Percentiles rank a stretch among this genome's conserved stretches.
These are phyloP conservation scores for Mucor mucedo DNA, from an alignment of 371 early-diverging fungal species.

Conservation along the genomic window DNA sequence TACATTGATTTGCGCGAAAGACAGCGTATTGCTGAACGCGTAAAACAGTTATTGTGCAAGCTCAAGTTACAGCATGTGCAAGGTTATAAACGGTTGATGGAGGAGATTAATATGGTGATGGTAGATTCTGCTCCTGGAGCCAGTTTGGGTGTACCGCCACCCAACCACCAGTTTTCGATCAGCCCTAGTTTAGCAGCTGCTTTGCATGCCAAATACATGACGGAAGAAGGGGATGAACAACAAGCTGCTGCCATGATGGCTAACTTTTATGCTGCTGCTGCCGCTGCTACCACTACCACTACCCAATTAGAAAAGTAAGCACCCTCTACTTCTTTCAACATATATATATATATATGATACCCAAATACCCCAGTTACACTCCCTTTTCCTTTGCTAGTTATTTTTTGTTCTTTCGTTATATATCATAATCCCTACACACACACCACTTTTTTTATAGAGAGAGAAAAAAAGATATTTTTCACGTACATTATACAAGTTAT, in stretches of 20 bases:
- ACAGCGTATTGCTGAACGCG: constrained; percentile 78
- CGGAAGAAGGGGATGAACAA: constrained; percentile 8
- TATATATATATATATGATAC: constrained; percentile 8
- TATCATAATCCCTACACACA: too few relatives aligned
- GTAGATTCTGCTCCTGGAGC: constrained; percentile 50
- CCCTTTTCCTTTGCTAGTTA: neutral
- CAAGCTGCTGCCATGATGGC: constrained; percentile 21
- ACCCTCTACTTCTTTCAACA: too few relatives aligned
- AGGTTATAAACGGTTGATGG: constrained; percentile 81
- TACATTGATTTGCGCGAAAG: constrained; percentile 81
- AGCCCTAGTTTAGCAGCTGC: constrained; percentile 46
- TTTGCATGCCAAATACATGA: constrained; percentile 41
- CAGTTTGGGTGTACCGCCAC: constrained; percentile 25
- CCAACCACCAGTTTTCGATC: constrained; percentile 32
- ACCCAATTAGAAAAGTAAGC: neutral
- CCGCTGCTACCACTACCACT: constrained; percentile 8
- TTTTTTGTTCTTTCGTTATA: too few relatives aligned
- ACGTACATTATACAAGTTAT: neutral
- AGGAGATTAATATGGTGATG: constrained; percentile 70
- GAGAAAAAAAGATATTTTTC: neutral
- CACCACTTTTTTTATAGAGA: too few relatives aligned
- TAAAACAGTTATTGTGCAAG: constrained; percentile 64
- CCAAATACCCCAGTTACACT: constrained; percentile 9
- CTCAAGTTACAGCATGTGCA: constrained; percentile 71
- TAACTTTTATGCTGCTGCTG: constrained; percentile 23